Percentiles rank a stretch among this genome's conserved stretches.
phyloP scores from a whole-genome alignment of 192 early-diverging fungal species.

The Coemansia erecta region DNA sequence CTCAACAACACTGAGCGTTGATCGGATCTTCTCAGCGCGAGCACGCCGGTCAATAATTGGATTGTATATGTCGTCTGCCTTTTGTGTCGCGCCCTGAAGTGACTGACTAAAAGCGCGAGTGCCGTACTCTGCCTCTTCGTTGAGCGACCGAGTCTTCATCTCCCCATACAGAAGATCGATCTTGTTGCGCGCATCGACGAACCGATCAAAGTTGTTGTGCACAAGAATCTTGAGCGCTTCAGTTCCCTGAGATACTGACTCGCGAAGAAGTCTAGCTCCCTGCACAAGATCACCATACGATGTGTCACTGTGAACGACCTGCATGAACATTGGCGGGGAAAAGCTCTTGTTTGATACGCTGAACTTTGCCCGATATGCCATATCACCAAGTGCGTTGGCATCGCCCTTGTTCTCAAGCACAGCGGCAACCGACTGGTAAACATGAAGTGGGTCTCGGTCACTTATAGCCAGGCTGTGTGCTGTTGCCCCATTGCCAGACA shows the following conservation, averaged over 20 bases:
- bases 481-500: conserved; percentile 10
- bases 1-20: conserved; percentile 86
- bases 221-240: conserved; percentile 87
- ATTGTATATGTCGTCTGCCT: conserved; percentile 79
- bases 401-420: conserved; percentile 45
- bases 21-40: conserved; percentile 87
- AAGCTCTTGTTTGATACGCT: conserved; percentile 58
- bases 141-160: conserved; percentile 83
- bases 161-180: conserved; percentile 93
- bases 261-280: conserved; percentile 70
- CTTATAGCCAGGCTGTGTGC: conserved; percentile 33
- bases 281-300: conserved; percentile 76
- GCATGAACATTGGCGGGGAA: conserved; percentile 72
- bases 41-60: conserved; percentile 82
- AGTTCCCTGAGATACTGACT: conserved; percentile 74
- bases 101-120: conserved; percentile 67
- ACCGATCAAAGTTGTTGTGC: conserved; percentile 95
- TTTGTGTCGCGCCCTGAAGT: conserved; percentile 63
- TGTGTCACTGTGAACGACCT: conserved; percentile 81
- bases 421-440: conserved; percentile 37
- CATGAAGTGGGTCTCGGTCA: conserved; percentile 50
- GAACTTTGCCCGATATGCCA: conserved; percentile 49
- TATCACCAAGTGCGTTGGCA: conserved; percentile 27
- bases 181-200: conserved; percentile 91
- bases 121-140: conserved; percentile 77